phyloP scores from a whole-genome alignment of 2,329 filamentous ascomycete species.

The Aspergillus sp. region DNA sequence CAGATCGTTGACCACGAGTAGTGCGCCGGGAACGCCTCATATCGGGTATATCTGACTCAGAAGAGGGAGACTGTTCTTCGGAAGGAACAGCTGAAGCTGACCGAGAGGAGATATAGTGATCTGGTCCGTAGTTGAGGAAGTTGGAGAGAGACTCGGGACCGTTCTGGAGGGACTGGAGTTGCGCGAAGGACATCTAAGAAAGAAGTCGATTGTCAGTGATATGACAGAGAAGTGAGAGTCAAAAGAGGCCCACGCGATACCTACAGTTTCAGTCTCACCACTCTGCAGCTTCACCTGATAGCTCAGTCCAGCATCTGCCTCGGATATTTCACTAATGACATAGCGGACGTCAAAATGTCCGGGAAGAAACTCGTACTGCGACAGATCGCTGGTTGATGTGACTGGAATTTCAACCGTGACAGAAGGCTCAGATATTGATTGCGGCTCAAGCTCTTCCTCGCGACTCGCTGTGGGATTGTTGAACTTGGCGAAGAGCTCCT shows the following conservation, averaged over 20 bases:
- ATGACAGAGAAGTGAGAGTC: slow-evolving; percentile 3
- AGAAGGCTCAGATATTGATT: neutral
- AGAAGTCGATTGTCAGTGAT: neutral
- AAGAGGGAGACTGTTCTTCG: slow-evolving; percentile 17
- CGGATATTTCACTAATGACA: slow-evolving; percentile 33
- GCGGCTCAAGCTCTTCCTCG: neutral
- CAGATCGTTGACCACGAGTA: slow-evolving; percentile 14
- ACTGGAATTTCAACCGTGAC: slow-evolving; percentile 33
- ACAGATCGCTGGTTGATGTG: slow-evolving; percentile 29
- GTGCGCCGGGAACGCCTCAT: slow-evolving; percentile 16
- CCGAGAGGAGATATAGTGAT: slow-evolving; percentile 8
- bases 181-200: slow-evolving; percentile 30
- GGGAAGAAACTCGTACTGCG: slow-evolving; percentile 43
- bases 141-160: slow-evolving; percentile 27
- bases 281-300: slow-evolving; percentile 41
- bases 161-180: slow-evolving; percentile 33
- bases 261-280: slow-evolving; percentile 39
- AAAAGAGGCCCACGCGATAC: slow-evolving; percentile 15
- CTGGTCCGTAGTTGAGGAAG: slow-evolving; percentile 22
- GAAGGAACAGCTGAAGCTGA: slow-evolving; percentile 4
- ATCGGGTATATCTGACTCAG: neutral
- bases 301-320: slow-evolving; percentile 21
- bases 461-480: neutral
- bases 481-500: slow-evolving; percentile 24
- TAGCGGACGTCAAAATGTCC: slow-evolving; percentile 40